These are phyloP conservation scores for Pseudoneurospora amorphoporcata DNA, from an alignment of 495 filamentous ascomycete species.

Conservation along the genomic window DNA sequence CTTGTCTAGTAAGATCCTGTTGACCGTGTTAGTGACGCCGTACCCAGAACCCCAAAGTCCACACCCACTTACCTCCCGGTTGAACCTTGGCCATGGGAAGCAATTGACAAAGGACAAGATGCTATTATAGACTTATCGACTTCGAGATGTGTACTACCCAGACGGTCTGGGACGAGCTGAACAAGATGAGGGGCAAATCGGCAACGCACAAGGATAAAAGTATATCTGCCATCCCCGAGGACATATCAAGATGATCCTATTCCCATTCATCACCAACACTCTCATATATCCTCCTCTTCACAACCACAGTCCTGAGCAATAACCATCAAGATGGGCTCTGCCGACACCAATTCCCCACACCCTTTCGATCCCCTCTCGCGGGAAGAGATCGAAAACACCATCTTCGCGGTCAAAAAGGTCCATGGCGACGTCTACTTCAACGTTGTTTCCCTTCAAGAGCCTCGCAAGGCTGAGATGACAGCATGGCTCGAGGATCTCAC, in stretches of 20 bases:
- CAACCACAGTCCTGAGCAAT: neutral
- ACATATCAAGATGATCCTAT: neutral
- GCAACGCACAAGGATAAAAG: neutral
- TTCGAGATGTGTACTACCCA: neutral
- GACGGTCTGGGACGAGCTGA: neutral
- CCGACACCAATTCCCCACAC: constrained; percentile 33
- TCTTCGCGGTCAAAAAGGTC: constrained; percentile 58
- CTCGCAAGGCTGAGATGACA: constrained; percentile 78
- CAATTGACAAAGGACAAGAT: neutral
- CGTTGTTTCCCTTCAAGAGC: constrained; percentile 80
- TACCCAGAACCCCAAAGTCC: neutral
- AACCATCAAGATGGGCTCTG: constrained; percentile 15
- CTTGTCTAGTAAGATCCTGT: neutral
- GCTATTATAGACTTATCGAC: neutral
- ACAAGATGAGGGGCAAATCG: neutral
- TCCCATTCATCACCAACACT: neutral
- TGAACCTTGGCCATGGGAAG: neutral
- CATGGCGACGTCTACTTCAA: constrained; percentile 74
- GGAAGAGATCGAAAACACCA: constrained; percentile 66
- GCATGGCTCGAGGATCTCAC: constrained; percentile 63
- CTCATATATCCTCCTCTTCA: neutral
- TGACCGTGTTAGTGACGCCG: neutral
- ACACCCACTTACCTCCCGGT: neutral
- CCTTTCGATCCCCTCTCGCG: constrained; percentile 78
- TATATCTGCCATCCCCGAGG: neutral